Evolutionary conservation across 805 yeast species (phyloP), one percentile per base, ranked within the genome.

Genomic region (Yarrowia sp.): DNA sequence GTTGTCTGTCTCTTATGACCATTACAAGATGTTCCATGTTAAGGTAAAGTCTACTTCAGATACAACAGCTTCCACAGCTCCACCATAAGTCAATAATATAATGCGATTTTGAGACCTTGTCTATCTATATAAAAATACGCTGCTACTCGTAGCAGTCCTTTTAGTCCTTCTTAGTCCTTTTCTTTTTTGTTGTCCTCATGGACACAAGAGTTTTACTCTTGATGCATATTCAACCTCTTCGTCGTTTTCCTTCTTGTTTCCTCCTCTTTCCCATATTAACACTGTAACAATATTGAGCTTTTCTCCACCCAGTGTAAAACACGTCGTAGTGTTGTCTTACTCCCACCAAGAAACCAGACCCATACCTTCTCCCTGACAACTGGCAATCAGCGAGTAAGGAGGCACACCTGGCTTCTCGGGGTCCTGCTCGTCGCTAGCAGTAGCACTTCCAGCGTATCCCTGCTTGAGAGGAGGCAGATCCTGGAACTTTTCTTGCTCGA

Each of bases 261-360:
- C 32, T 26, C 7, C 32, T 5, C 32, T 26, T 26, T 19, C 19
- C 19, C 32, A 26, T 26, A 26, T 3, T 26, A 26, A 26, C 32
- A 26, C 32, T 26, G 32, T 2, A 26, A 26, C 32, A 26, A 26
- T 26, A 26, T 26, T 3, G 32, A 26, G 32, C 32, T 5, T 26
- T 26, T 26, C 32, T 26, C 2, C 32, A 26, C 2, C 4, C 32
- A 26, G 32, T 5, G 7, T 48, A 22, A 46, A 22, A 36, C 50
- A 46, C 22, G 16, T 22, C 50, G 36, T 19, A 35, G 35, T 5
- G 5, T 26, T 26, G 11, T 22, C 14, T 35, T 63, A 88, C 75
- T 90, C 96, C 99, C 99, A 94, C 99, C 99, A 95, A 69, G 93
- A 86, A 49, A 91, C 88, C 73, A 96, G 87, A 5, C 99, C 99